Percentiles rank a stretch among this genome's conserved stretches.
Evolutionary conservation across 768 basidiomycete genomes (phyloP).

Genomic region (Lactarius indigo): DNA sequence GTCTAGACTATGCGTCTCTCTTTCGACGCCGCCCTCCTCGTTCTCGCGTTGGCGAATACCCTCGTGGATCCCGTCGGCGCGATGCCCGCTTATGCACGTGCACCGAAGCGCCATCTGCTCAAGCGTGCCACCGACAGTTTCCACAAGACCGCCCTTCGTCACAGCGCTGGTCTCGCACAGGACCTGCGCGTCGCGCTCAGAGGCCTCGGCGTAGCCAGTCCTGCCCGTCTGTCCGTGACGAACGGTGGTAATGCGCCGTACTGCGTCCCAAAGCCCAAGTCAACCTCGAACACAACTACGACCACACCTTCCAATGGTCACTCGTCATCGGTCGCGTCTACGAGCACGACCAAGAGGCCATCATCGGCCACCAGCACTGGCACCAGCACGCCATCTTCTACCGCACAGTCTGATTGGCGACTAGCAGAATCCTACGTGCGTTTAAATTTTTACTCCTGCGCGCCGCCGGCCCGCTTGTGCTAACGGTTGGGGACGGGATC

Average conservation of each 20-base stretch:
- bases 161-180: constrained; percentile 58
- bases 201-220: constrained; percentile 41
- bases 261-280: constrained; percentile 18
- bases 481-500: background rate
- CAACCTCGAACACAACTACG: background rate
- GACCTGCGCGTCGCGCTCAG: constrained; percentile 68
- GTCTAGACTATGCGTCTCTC: constrained; percentile 17
- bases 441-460: constrained; percentile 22
- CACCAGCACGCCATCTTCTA: constrained; percentile 16
- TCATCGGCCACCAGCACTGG: constrained; percentile 29
- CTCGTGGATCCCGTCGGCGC: constrained; percentile 32
- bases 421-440: constrained; percentile 56
- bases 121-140: constrained; percentile 44
- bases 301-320: background rate
- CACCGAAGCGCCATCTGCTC: constrained; percentile 33
- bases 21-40: constrained; percentile 30
- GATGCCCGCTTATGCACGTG: constrained; percentile 20
- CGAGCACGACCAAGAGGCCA: constrained; percentile 16
- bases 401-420: constrained; percentile 38
- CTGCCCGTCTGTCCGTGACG: background rate
- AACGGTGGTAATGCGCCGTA: constrained; percentile 20
- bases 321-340: background rate
- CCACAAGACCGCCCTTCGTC: constrained; percentile 53
- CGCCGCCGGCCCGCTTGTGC: background rate
- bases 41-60: constrained; percentile 34